phyloP scores from a whole-genome alignment of 495 filamentous ascomycete species.

The Aspergillus homomorphus region DNA sequence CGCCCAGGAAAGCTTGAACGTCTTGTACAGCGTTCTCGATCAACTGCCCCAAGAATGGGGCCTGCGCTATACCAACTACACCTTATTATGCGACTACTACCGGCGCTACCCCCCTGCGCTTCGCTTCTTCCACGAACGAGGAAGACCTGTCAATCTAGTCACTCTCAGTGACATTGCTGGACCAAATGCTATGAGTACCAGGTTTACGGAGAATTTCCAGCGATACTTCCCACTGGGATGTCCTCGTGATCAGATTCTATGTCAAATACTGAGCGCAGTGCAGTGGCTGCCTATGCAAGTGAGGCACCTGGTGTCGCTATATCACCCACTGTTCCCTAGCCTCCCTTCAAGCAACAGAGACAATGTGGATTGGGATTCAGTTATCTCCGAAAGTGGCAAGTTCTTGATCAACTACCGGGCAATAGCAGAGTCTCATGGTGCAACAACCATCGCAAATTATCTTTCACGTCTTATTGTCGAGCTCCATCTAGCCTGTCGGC shows the following conservation, averaged over 20 bases:
- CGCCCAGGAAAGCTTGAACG: not conserved
- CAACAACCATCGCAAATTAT: not conserved
- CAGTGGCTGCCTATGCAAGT: not conserved
- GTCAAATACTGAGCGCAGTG: not conserved
- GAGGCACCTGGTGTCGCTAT: not conserved
- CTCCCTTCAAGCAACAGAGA: not conserved
- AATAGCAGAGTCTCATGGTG: not conserved
- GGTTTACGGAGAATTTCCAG: not conserved
- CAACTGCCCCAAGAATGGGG: not conserved
- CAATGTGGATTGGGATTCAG: not conserved
- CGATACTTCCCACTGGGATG: not conserved
- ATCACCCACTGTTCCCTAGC: not conserved
- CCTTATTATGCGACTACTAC: not conserved
- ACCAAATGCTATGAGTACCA: not conserved
- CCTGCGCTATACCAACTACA: not conserved
- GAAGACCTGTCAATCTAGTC: not conserved
- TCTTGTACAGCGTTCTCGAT: not conserved
- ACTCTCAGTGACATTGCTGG: not conserved
- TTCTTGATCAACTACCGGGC: not conserved
- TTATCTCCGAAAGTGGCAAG: not conserved
- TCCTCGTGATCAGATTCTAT: not conserved
- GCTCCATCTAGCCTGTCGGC: not conserved
- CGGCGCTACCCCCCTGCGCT: not conserved
- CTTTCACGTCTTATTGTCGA: not conserved
- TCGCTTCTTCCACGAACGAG: slow-evolving; percentile 1